Conservation (phyloP, 2,329 filamentous ascomycete genomes). For the Aureobasidium namibiae region DNA sequence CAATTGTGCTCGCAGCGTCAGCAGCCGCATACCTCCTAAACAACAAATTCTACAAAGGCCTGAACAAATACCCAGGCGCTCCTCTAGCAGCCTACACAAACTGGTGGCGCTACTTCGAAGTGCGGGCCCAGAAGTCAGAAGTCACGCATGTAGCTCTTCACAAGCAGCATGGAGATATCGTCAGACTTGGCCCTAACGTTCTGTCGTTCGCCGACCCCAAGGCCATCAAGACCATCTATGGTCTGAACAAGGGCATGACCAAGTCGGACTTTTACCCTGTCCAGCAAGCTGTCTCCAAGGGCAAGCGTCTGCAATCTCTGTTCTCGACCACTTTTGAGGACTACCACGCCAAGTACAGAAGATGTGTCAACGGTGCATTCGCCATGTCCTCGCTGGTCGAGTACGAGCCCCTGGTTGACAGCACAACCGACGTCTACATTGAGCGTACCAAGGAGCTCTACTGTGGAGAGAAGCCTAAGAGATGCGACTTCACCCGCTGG, state of each 20-base stretch:
- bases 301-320: conserved; percentile 59
- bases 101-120: conserved; percentile 67
- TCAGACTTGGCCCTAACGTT: conserved; percentile 65
- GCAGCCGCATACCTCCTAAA: conserved; percentile 29
- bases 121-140: conserved; percentile 56
- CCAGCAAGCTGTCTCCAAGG: conserved; percentile 64
- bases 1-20: conserved; percentile 25
- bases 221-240: conserved; percentile 69
- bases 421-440: conserved; percentile 64
- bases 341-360: conserved; percentile 66
- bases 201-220: conserved; percentile 67
- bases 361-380: conserved; percentile 69
- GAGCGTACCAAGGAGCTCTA: conserved; percentile 37
- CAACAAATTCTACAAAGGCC: conserved; percentile 45
- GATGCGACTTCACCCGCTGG: conserved; percentile 62
- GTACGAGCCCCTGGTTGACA: conserved; percentile 74
- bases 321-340: conserved; percentile 69
- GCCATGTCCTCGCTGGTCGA: conserved; percentile 69
- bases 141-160: conserved; percentile 61
- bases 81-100: conserved; percentile 60
- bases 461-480: conserved; percentile 28
- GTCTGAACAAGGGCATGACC: conserved; percentile 69
- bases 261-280: conserved; percentile 82
- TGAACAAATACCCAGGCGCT: conserved; percentile 66
- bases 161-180: conserved; percentile 62